Evolutionary conservation across 352 stramenopile species (phyloP).

Genomic region (Globisporangium ultimum): DNA sequence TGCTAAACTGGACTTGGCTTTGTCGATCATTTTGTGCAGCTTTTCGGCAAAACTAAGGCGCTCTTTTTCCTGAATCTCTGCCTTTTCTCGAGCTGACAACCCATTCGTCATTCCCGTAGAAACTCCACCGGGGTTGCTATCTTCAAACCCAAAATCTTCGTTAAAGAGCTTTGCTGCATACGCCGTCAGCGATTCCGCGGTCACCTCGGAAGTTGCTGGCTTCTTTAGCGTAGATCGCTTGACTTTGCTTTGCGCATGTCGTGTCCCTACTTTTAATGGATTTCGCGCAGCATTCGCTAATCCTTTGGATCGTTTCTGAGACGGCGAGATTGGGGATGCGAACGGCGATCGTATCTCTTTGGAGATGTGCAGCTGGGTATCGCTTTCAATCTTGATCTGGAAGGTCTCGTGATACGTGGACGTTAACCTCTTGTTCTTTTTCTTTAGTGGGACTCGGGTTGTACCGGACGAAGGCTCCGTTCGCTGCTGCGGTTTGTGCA

Average conservation of each 20-base stretch:
- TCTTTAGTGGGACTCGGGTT: constrained; percentile 22
- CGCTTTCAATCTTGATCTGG: constrained; percentile 39
- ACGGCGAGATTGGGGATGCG: constrained; percentile 25
- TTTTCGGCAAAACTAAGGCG: constrained; percentile 82
- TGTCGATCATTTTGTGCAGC: constrained; percentile 87
- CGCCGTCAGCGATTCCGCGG: constrained; percentile 59
- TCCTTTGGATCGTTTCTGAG: constrained; percentile 11
- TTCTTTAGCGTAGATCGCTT: constrained; percentile 5
- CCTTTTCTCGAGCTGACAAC: constrained; percentile 26
- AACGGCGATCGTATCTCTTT: constrained; percentile 28
- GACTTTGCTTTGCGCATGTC: neutral
- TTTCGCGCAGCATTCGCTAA: constrained; percentile 1
- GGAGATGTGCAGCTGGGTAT: constrained; percentile 33
- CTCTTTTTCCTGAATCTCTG: constrained; percentile 47
- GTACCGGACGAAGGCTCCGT: constrained; percentile 5
- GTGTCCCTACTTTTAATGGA: neutral
- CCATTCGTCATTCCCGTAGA: constrained; percentile 5
- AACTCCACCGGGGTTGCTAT: neutral
- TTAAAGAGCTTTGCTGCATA: constrained; percentile 67
- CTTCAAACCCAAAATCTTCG: constrained; percentile 23
- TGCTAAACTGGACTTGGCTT: constrained; percentile 63
- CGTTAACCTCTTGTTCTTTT: constrained; percentile 15
- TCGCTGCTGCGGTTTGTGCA: constrained; percentile 2
- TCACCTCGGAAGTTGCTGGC: neutral
- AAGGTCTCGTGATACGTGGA: constrained; percentile 15